Base-by-base conservation (phyloP, 345 rosid species). In the Aquilaria sinensis region DNA sequence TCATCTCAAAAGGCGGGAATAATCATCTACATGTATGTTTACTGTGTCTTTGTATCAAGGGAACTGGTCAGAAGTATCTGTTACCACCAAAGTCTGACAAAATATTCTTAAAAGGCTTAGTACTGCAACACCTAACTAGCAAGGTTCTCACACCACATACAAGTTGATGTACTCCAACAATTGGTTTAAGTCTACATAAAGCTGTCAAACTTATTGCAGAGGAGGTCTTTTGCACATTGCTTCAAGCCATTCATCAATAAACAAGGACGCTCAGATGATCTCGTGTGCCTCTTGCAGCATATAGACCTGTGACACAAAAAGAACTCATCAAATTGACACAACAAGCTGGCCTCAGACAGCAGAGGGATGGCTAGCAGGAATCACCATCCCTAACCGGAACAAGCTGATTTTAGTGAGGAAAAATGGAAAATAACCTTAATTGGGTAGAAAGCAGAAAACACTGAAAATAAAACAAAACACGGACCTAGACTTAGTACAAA, bases 301-400 rank as follows among this genome's bases (percentile, higher is more conserved):
- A 53, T 12, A 65, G 72, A 83, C 96, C 96, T 89, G 96, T 69
- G 67, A 82, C 78, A 75, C 64, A 81, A 81, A 78, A 71, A 75
- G 65, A 75, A 78, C 74, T 82, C 64, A 88, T 83, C 95, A 86
- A 92, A 78, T 76, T 68, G 87, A 79, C 74, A 82, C 81, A 32
- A 74, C 51, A 59, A 56, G 78, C 43, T 37, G 43, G 43, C 43
- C 5, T 37, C 43, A 37, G 7, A 37, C 43, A 37, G 43, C 43
- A 37, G 43, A 37, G 43, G 43, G 23, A 23, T 23, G 23, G 23
- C 23, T 37, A 9, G 43, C 43, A 37, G 43, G 43, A 37, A 37
- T 9, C 43, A 37, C 43, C 3, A 3, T 23, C 43, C 43, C 43
- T 37, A 37, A 37, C 43, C 8, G 43, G 5, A 37, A 37, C 43